Conservation (phyloP, 179 eudicot species). For the Corrigiola litoralis region DNA sequence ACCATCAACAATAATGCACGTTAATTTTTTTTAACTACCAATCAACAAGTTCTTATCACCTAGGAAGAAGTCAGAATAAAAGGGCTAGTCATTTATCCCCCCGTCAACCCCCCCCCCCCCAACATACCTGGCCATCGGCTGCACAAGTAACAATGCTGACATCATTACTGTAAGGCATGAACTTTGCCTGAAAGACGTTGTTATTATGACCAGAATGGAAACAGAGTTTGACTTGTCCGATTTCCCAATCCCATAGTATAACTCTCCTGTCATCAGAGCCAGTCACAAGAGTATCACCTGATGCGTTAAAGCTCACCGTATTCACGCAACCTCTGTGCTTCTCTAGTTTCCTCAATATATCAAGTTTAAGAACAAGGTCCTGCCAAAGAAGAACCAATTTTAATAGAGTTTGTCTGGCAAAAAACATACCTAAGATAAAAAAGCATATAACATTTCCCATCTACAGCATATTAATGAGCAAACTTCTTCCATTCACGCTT, state of each 20-base stretch:
- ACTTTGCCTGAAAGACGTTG: constrained; percentile 89
- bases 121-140: constrained; percentile 92
- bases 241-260: constrained; percentile 90
- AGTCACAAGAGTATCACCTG: constrained; percentile 77
- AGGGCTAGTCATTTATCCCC: not conserved
- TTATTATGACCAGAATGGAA: constrained; percentile 74
- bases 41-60: not conserved
- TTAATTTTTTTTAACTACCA: not conserved
- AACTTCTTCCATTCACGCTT: not conserved
- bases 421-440: not conserved
- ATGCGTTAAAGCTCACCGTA: constrained; percentile 73
- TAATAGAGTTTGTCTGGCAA: not conserved
- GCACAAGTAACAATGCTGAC: constrained; percentile 85
- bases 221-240: constrained; percentile 56
- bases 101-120: not conserved
- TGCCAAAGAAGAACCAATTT: constrained; percentile 24
- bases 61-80: not conserved
- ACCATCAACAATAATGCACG: not conserved
- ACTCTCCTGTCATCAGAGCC: constrained; percentile 91
- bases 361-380: constrained; percentile 84
- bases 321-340: constrained; percentile 94
- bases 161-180: constrained; percentile 82
- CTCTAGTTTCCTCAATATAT: constrained; percentile 58
- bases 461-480: not conserved
- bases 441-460: not conserved